Evolutionary conservation across 768 basidiomycete genomes (phyloP), one percentile per base, ranked within the genome.

Genomic region (Naganishia randhawae): DNA sequence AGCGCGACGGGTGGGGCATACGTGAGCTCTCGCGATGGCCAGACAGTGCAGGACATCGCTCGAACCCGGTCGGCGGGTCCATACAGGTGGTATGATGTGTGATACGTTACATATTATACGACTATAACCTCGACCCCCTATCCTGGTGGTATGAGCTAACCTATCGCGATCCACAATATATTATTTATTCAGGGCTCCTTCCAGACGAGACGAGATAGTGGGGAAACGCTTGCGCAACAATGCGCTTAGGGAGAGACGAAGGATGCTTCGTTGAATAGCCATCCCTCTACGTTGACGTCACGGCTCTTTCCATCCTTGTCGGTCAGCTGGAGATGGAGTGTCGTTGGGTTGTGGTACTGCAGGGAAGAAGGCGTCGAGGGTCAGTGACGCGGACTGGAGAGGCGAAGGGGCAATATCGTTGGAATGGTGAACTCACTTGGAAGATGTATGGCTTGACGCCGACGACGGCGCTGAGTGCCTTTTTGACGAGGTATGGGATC

Each of bases 401-500:
- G 45, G 50, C 54, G 37, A 4, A 55, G n/a, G n/a, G 31, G 29
- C 14, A 22, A 25, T 25, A 19, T n/a, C 22, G n/a, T 3, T 2
- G 31, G 45, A 0, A 19, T 3, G 14, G 4, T 6, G 14, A 42
- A 81, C 86, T 65, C 63, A 89, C 92, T 85, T 94, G 91, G 80
- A 95, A 96, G 78, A 95, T 89, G 78, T 87, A 94, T 0, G 92
- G 95, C 79, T 94, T 93, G 25, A 91, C 92, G 45, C 91, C 90
- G 42, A 93, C 87, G 41, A 92, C 92, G 74, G 95, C 95, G 75
- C 88, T 91, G 72, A 99, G 87, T 70, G 92, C 88, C 80, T 92
- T 86, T 83, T 92, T 92, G 78, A 99, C 81, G 65, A 95, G 87
- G 69, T 88, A 87, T 13, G 96, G 96, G 71, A 96, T 91, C 82